Evolutionary conservation across 2,329 filamentous ascomycete species (phyloP), one percentile per base, ranked within the genome.

Genomic region (Aspergillus versicolor): DNA sequence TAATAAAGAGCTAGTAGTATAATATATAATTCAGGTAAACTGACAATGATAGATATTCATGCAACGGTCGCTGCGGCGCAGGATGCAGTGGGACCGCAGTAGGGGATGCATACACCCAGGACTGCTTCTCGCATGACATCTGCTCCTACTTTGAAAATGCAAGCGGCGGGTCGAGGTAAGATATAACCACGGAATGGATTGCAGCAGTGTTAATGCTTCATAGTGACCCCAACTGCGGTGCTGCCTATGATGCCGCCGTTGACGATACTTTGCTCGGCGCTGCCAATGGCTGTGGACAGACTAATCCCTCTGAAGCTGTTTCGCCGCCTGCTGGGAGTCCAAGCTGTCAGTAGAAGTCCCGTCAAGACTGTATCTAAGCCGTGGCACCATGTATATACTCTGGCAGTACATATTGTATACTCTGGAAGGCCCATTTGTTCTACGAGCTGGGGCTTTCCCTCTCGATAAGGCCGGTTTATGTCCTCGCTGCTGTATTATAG

Each of bases 121-220:
- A 63, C 22, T 64, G 62, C 21, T 64, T 61, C 44, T 61, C 62
- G 19, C 62, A 64, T 54, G 62, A 64, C 24, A 64, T 64, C 21
- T 64, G 61, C 54, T 62, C 58, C 1, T 63, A 62, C 24, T 63
- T 63, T 6, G 54, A 61, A 8, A 46, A 62, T 52, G 58, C 60
- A 1, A 62, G 54, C 19, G 60, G 61, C 4, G 60, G 60, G 2
- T 49, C 58, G 9, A 63, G 58, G 56, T 58, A 3, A 30, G 27
- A 9, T 9, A 30, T 11, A 11, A n/a, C 22, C 44, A 40, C 27
- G 5, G 2, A 5, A 1, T 43, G 40, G 13, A 17, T 8, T 38
- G 13, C 7, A 27, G 8, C 2, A 27, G 27, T 30, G 3, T 12
- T 21, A 4, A 47, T 19, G 19, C 8, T 6, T 2, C 2, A 8